phyloP scores from a whole-genome alignment of 2,329 filamentous ascomycete species.

The Westerdykella aurantiaca region DNA sequence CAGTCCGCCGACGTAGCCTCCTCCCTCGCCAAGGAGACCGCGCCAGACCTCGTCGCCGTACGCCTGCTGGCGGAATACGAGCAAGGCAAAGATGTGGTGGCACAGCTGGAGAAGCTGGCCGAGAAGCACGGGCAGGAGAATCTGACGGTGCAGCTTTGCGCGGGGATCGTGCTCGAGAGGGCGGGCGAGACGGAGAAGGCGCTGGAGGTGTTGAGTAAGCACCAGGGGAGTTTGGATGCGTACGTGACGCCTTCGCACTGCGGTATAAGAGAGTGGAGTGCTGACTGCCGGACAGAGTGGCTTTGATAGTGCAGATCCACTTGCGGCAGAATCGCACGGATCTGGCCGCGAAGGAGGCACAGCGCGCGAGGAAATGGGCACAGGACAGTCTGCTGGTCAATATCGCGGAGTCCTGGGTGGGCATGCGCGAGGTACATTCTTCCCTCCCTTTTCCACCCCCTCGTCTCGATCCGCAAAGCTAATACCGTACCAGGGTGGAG shows the following conservation, averaged over 20 bases:
- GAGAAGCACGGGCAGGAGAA: constrained; percentile 62
- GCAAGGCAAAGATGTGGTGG: constrained; percentile 37
- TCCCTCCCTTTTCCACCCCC: not conserved
- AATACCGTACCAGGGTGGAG: constrained; percentile 61
- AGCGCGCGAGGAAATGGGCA: constrained; percentile 82
- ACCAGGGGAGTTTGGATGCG: constrained; percentile 76
- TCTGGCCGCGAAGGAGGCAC: constrained; percentile 82
- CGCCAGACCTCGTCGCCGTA: constrained; percentile 69
- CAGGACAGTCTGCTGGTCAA: constrained; percentile 93
- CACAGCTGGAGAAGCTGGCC: constrained; percentile 65
- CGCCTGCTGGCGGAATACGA: constrained; percentile 65
- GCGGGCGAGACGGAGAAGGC: constrained; percentile 82
- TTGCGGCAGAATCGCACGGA: constrained; percentile 87
- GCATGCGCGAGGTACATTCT: constrained; percentile 67
- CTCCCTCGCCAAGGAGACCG: constrained; percentile 58
- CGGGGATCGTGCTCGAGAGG: constrained; percentile 74
- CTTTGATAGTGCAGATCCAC: constrained; percentile 86
- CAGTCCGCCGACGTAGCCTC: constrained; percentile 67
- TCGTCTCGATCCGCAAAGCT: constrained; percentile 18
- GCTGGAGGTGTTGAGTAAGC: constrained; percentile 68
- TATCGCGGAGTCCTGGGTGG: constrained; percentile 91
- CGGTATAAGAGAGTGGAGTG: not conserved
- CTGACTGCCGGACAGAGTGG: constrained; percentile 52
- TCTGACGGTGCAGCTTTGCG: constrained; percentile 71
- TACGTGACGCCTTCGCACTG: constrained; percentile 43